Evolutionary conservation across 495 filamentous ascomycete species (phyloP), one percentile per base, ranked within the genome.

Genomic region (Pyronema omphalodes): DNA sequence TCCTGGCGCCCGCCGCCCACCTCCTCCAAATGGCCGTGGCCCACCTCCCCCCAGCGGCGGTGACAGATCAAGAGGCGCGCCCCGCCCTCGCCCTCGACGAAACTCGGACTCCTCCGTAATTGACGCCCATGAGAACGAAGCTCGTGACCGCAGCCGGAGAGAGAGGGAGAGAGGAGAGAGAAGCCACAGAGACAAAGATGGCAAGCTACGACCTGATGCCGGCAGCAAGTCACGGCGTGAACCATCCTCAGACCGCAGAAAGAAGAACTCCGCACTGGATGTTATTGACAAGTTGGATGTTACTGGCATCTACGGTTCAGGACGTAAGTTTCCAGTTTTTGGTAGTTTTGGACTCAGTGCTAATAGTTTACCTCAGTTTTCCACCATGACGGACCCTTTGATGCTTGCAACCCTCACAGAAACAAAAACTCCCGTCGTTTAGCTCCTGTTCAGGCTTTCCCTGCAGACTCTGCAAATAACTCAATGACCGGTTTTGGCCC

Each of bases 261-360:
- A 60, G 63, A 29, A 77, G 72, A 66, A 73, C 68, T 62, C 70
- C 69, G 53, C 77, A 56, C 68, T 96, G 53, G 93, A 99, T 67
- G 76, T 96, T 49, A 99, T 99, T 60, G 93, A 99, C 68, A 89
- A 94, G 64, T 73, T 99, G 46, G 93, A 99, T 73, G 91, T 89
- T 44, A 94, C 89, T 9, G 88, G 89, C 60, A 93, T 99, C 61
- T 95, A 93, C 64, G 91, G 93, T 43, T 84, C 86, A 55, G 91
- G 91, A 66, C 74, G 89, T 96, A 71, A 69, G 89, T 80, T 3
- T 14, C 9, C 15, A 15, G 4, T 18, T 12, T 53, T 12, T 37
- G 29, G 0, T 41, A 41, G 49, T 53, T 44, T 51, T 33, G 6
- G 6, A n/a, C 9, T 36, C 18, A 12, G n/a, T 51, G 11, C 36